Percentiles rank a stretch among this genome's conserved stretches.
phyloP scores from a whole-genome alignment of 1,284 basidiomycete species.

The Irpex sp. region DNA sequence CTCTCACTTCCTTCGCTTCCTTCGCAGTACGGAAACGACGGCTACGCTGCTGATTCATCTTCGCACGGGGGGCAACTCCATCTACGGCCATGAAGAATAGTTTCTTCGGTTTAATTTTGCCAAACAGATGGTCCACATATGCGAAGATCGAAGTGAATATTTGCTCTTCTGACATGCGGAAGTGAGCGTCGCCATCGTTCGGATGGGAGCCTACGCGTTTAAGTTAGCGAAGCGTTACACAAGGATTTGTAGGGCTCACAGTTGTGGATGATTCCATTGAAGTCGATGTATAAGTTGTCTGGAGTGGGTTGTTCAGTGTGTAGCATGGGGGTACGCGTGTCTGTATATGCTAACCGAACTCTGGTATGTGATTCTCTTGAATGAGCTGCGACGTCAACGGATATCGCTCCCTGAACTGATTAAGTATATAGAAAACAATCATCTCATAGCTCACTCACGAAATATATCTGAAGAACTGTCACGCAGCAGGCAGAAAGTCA shows the following conservation, averaged over 20 bases:
- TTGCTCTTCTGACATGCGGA: slow-evolving; percentile 93
- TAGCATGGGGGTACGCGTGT: slow-evolving; percentile 9
- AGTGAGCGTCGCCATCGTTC: slow-evolving; percentile 93
- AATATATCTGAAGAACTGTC: slow-evolving; percentile 82
- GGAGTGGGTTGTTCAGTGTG: slow-evolving; percentile 3
- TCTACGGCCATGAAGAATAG: slow-evolving; percentile 98
- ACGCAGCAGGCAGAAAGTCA: background rate
- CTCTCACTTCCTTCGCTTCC: slow-evolving; percentile 84
- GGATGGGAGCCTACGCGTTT: slow-evolving; percentile 73
- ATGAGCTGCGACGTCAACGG: slow-evolving; percentile 98
- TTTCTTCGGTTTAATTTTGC: slow-evolving; percentile 97
- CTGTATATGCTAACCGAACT: slow-evolving; percentile 59
- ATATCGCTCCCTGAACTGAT: slow-evolving; percentile 79
- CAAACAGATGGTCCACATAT: slow-evolving; percentile 96
- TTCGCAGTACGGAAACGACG: slow-evolving; percentile 94
- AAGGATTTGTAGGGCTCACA: slow-evolving; percentile 48
- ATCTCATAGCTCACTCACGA: slow-evolving; percentile 48
- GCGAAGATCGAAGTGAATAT: slow-evolving; percentile 97
- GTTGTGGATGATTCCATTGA: slow-evolving; percentile 99
- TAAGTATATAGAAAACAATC: slow-evolving; percentile 10
- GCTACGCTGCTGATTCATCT: slow-evolving; percentile 99
- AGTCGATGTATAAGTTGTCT: slow-evolving; percentile 93
- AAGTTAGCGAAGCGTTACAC: background rate
- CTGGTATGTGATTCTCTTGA: slow-evolving; percentile 95
- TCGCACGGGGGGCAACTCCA: slow-evolving; percentile 96